Evolutionary conservation across 2,329 filamentous ascomycete species (phyloP), one percentile per base, ranked within the genome.

Genomic region (Beauveria rudraprayagi): DNA sequence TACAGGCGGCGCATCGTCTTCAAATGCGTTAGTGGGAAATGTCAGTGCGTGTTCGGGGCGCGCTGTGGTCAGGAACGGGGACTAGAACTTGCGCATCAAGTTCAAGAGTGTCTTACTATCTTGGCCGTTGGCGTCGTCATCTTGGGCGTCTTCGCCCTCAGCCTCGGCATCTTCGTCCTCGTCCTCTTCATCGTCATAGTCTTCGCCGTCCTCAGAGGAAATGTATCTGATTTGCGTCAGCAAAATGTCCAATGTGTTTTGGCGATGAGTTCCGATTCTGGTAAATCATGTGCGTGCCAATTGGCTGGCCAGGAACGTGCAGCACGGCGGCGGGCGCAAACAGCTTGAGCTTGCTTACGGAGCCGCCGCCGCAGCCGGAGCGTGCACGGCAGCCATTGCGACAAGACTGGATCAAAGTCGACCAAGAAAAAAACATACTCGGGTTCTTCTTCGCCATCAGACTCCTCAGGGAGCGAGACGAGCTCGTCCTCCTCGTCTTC

Each of bases 381-480:
- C 34, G n/a, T 26, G 47, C 47, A n/a, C 11, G 41, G 51, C 34
- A 56, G 51, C 60, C 54, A 62, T 58, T 58, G 47, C 46, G 40
- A 17, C 40, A 34, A 43, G 17, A 11, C 54, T 54, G 11, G 1
- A 22, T 19, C 47, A 16, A 53, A 56, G 40, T 48, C 24, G 47
- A 53, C 40, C 22, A 17, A 59, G 56, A 44, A 30, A 30, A 52
- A 63, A 52, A 70, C 80, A 77, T 77, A 82, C 80, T 82, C 80
- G 69, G 82, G 78, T 69, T 82, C 80, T 67, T 81, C 79, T 68
- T 80, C 78, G 48, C 76, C 78, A 63, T 80, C 78, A 53, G 77
- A 76, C 53, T 76, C 79, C 63, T 80, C 80, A 59, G 80, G 80
- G 60, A 83, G 78, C 63, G 80, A 80, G 63, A 83, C 77, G 40